These are phyloP conservation scores for Polytrichum formosum DNA, from an alignment of 225 moss, liverwort and hornwort species.

Conservation along the genomic window DNA sequence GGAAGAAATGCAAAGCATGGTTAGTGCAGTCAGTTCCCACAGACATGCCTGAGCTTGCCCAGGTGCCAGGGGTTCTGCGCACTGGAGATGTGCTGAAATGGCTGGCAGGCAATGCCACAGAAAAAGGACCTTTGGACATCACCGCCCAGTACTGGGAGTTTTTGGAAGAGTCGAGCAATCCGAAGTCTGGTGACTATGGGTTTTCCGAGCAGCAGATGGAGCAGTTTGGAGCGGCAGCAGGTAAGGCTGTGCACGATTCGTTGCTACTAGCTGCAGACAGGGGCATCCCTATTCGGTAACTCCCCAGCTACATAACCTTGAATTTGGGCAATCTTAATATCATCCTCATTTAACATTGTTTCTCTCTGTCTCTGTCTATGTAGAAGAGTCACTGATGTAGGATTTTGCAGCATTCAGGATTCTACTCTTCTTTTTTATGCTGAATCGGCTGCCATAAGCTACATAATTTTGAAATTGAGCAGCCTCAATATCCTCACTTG, in stretches of 20 bases:
- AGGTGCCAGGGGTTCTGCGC: slow-evolving; percentile 49
- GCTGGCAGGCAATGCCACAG: slow-evolving; percentile 56
- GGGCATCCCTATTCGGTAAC: slow-evolving; percentile 56
- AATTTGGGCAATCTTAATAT: not conserved
- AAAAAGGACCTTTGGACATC: slow-evolving; percentile 39
- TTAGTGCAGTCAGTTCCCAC: slow-evolving; percentile 63
- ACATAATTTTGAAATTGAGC: too few relatives aligned
- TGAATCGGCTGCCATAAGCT: too few relatives aligned
- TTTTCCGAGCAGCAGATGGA: slow-evolving; percentile 45
- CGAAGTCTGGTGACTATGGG: slow-evolving; percentile 48
- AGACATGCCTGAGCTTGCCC: slow-evolving; percentile 54
- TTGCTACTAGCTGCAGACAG: slow-evolving; percentile 49
- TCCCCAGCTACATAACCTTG: not conserved
- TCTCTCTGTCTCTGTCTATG: too few relatives aligned
- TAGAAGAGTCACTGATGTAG: too few relatives aligned
- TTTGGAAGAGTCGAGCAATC: slow-evolving; percentile 27
- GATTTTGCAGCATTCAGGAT: too few relatives aligned
- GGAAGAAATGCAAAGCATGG: slow-evolving; percentile 47
- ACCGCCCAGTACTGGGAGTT: slow-evolving; percentile 66
- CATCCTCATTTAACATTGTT: not conserved
- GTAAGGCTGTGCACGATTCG: slow-evolving; percentile 43
- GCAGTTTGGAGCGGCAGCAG: slow-evolving; percentile 50
- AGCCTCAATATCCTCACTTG: too few relatives aligned
- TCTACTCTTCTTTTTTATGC: too few relatives aligned
- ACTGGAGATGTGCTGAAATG: slow-evolving; percentile 55